Percentiles rank a stretch among this genome's conserved stretches.
phyloP scores from a whole-genome alignment of 768 basidiomycete species.

The Boletus subparvulus region DNA sequence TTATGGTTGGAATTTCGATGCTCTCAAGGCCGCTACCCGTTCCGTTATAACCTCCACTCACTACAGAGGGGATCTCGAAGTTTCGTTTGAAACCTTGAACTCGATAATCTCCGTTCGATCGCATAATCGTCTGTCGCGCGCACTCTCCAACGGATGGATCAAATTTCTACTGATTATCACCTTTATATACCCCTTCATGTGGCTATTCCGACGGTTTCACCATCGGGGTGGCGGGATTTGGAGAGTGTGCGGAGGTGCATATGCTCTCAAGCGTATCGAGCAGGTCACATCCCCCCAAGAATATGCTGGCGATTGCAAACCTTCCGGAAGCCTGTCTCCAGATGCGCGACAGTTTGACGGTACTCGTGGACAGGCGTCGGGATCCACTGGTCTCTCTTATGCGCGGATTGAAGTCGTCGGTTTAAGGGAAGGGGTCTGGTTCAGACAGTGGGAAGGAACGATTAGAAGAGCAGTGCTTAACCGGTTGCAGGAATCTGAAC shows the following conservation, averaged over 20 bases:
- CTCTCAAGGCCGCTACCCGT: conserved; percentile 39
- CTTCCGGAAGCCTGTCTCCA: conserved; percentile 1
- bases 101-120: conserved; percentile 65
- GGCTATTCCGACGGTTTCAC: conserved; percentile 74
- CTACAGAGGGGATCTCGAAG: conserved; percentile 37
- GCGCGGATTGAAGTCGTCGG: conserved; percentile 48
- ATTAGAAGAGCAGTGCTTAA: conserved; percentile 59
- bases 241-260: conserved; percentile 75
- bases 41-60: conserved; percentile 40
- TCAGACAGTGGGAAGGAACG: conserved; percentile 69
- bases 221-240: conserved; percentile 68
- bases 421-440: conserved; percentile 75
- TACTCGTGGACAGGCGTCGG: conserved; percentile 10
- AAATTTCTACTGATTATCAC: conserved; percentile 66
- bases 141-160: conserved; percentile 70
- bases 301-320: conserved; percentile 1
- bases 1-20: conserved; percentile 57
- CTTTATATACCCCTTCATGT: conserved; percentile 76
- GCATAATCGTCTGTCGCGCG: conserved; percentile 60
- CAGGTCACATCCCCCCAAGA: conserved; percentile 15
- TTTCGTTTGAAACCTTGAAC: conserved; percentile 49
- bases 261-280: conserved; percentile 56
- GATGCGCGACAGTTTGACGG: not conserved
- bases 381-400: conserved; percentile 31
- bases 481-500: conserved; percentile 37